Evolutionary conservation across 1,284 basidiomycete species (phyloP).

Genomic region (Puccinia triticina): DNA sequence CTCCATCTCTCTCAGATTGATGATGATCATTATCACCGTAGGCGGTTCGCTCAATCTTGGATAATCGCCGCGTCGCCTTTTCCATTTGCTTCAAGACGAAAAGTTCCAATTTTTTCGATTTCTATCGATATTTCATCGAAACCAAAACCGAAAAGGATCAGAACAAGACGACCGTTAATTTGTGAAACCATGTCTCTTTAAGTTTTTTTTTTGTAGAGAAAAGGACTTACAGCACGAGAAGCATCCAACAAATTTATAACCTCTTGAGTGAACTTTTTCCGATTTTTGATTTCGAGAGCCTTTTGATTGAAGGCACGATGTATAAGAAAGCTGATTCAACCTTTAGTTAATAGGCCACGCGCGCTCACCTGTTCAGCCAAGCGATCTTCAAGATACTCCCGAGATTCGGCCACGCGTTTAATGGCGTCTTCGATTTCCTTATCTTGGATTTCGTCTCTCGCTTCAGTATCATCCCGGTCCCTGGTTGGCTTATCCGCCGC

Average conservation of each 20-base stretch:
- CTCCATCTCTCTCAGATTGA: neutral
- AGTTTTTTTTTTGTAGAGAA: neutral
- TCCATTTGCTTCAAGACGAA: conserved; percentile 37
- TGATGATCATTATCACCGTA: neutral
- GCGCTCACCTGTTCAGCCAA: neutral
- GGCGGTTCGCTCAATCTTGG: conserved; percentile 13
- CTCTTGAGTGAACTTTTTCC: conserved; percentile 29
- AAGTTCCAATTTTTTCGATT: conserved; percentile 38
- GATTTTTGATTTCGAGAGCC: conserved; percentile 17
- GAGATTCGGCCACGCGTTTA: conserved; percentile 21
- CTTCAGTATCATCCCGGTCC: neutral
- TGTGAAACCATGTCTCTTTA: neutral
- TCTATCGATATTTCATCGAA: neutral
- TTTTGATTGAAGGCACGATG: neutral
- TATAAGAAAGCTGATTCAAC: neutral
- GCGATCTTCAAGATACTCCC: conserved; percentile 21
- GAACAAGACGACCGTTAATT: neutral
- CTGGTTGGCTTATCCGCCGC: neutral
- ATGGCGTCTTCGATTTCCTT: conserved; percentile 21
- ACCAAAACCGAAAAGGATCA: neutral
- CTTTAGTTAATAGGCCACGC: neutral
- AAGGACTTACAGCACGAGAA: conserved; percentile 26
- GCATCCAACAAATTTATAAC: conserved; percentile 32
- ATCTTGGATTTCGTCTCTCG: neutral
- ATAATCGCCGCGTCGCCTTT: conserved; percentile 2